A percentile compares a stretch with the other conserved stretches of the same genome.
Evolutionary conservation across 2,329 filamentous ascomycete species (phyloP).

Genomic region (Verticillium nonalfalfae): DNA sequence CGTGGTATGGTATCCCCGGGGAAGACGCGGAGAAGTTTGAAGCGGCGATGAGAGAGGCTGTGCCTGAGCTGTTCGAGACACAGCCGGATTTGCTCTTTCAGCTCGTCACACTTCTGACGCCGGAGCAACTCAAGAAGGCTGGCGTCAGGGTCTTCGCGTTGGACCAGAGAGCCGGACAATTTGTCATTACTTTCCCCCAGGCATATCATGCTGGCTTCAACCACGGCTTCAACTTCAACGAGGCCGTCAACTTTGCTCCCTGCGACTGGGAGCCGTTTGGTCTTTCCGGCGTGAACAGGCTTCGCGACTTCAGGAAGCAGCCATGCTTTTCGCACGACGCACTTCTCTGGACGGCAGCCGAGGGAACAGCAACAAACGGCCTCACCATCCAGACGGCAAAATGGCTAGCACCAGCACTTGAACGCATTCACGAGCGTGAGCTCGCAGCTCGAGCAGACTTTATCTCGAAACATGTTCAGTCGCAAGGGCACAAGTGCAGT

Average conservation of each 20-base stretch:
- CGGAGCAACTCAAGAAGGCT: slow-evolving; percentile 86
- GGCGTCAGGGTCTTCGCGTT: slow-evolving; percentile 89
- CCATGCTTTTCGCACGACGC: slow-evolving; percentile 98
- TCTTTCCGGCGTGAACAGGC: slow-evolving; percentile 74
- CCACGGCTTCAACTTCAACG: slow-evolving; percentile 98
- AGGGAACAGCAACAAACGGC: slow-evolving; percentile 59
- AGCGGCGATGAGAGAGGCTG: slow-evolving; percentile 87
- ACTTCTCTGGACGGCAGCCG: slow-evolving; percentile 81
- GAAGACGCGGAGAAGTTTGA: slow-evolving; percentile 94
- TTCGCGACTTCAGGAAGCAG: slow-evolving; percentile 83
- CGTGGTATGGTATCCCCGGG: slow-evolving; percentile 96
- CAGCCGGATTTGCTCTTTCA: slow-evolving; percentile 96
- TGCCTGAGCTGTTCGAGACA: slow-evolving; percentile 93
- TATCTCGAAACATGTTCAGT: slow-evolving; percentile 55
- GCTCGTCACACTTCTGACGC: slow-evolving; percentile 89
- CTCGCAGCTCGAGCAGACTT: slow-evolving; percentile 62
- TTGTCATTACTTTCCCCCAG: slow-evolving; percentile 94
- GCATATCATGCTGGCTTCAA: slow-evolving; percentile 98
- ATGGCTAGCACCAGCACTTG: slow-evolving; percentile 85
- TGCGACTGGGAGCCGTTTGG: slow-evolving; percentile 93
- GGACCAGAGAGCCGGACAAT: slow-evolving; percentile 93
- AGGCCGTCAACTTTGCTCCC: slow-evolving; percentile 96
- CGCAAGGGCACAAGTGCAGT: slow-evolving; percentile 46
- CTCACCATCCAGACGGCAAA: slow-evolving; percentile 82
- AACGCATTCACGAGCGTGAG: slow-evolving; percentile 72